Base-by-base conservation (phyloP, 768 basidiomycete species). In the Termitomyces sp. region DNA sequence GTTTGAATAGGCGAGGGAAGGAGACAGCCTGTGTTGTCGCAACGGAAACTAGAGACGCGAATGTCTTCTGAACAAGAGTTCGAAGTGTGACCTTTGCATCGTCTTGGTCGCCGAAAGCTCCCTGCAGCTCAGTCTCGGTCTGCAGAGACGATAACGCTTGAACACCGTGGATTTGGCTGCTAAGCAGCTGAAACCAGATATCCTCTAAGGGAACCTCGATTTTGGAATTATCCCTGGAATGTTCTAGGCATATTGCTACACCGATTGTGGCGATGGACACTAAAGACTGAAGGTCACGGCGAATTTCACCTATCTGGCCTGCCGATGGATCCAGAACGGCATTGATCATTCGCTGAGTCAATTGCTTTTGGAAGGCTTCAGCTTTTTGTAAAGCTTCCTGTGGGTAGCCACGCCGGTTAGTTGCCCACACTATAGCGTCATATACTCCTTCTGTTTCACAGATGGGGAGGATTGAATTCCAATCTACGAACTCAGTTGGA, bases 1-100 rank as follows among this genome's bases (percentile, higher is more conserved):
- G 87, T 67, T 92, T 94, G 83, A 99, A 96, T 9, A 99, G 78
- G 20, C 86, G 85, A 24, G 97, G 96, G 71, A 99, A 96, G 0
- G 95, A 96, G 5, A 97, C 82, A 0, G 86, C 82, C 16, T 84
- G 84, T 0, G 90, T 86, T 0, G 93, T 89, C 50, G 89, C 89
- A 51, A 90, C 84, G n/a, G 93, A 89, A 20, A 98, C 88, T 51
- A 99, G 82, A 28, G 89, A 83, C 0, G 86, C 79, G 67, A 98
- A 93, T 0, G 93, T 94, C 55, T 85, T 84, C 69, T 96, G 94
- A 9, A 97, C 88, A 11, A 94, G 83, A 1, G 83, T 73, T 42
- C 93, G 88, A 51, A 97, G 74, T 12, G 79, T 73, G 2, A 81
- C 75, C 45, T 91, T 71, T 1, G 81, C 73, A 18, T 71, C 65